Conservation (phyloP, 345 rosid genomes). For the Salix arbutifolia region DNA sequence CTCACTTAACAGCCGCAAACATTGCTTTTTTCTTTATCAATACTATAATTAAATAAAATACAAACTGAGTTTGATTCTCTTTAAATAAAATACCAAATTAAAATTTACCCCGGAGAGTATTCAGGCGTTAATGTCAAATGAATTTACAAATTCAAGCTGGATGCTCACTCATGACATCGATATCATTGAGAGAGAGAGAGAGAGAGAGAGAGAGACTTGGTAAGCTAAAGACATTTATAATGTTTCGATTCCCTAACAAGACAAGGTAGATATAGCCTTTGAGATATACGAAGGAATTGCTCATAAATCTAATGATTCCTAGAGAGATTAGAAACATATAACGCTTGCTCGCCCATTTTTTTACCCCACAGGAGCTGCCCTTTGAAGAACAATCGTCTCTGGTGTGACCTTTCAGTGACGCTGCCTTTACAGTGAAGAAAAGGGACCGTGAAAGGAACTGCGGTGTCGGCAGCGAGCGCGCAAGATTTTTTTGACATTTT, state of each 20-base stretch:
- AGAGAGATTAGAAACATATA: not conserved
- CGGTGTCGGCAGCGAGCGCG: not conserved
- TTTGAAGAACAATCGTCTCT: slow-evolving; percentile 6
- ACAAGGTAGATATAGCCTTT: slow-evolving; percentile 16
- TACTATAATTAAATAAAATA: too few species aligned
- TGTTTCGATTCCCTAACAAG: slow-evolving; percentile 17
- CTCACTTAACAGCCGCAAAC: too few species aligned
- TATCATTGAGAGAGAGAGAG: not conserved
- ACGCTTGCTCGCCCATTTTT: not conserved
- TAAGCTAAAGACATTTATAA: not conserved
- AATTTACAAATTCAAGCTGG: too few species aligned
- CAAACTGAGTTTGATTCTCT: too few species aligned
- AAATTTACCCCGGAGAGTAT: too few species aligned
- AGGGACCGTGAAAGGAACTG: not conserved
- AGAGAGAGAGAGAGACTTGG: not conserved
- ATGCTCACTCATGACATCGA: not conserved
- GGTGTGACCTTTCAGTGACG: slow-evolving; percentile 6
- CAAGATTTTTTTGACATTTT: too few species aligned
- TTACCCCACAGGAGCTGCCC: not conserved
- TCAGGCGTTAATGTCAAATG: too few species aligned
- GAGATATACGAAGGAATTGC: slow-evolving; percentile 5
- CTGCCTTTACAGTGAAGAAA: not conserved
- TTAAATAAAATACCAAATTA: too few species aligned
- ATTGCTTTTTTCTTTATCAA: too few species aligned
- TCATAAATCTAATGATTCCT: slow-evolving; percentile 12